Percentiles rank a stretch among this genome's conserved stretches.
phyloP scores from a whole-genome alignment of 2,329 filamentous ascomycete species.

The Verticillium longisporum region DNA sequence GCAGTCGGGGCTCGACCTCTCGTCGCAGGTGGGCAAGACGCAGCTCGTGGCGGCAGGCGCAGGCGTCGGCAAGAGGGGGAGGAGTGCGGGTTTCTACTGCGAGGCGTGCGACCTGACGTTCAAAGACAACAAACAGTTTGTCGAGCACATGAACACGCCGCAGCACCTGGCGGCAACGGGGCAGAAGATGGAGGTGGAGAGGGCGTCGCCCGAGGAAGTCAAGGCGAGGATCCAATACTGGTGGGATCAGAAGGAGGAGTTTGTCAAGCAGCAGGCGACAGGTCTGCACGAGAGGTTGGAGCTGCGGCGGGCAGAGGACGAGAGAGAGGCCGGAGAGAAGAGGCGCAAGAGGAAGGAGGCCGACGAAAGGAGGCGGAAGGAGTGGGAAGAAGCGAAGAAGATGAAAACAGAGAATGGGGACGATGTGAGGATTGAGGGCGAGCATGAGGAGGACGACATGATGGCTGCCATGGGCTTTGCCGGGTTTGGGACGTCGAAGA shows the following conservation, averaged over 20 bases:
- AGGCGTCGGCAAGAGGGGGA: constrained; percentile 76
- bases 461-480: constrained; percentile 60
- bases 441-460: constrained; percentile 66
- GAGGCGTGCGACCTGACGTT: constrained; percentile 89
- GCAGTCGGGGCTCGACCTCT: constrained; percentile 70
- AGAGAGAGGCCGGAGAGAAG: constrained; percentile 53
- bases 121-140: constrained; percentile 91
- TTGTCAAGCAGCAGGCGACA: constrained; percentile 54
- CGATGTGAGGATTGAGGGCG: constrained; percentile 59
- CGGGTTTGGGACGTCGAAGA: constrained; percentile 56
- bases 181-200: constrained; percentile 80
- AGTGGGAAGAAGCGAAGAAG: constrained; percentile 45
- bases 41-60: constrained; percentile 78
- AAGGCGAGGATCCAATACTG: constrained; percentile 67
- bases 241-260: constrained; percentile 59
- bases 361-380: constrained; percentile 42
- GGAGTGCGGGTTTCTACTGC: constrained; percentile 90
- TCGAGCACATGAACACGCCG: constrained; percentile 90
- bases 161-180: constrained; percentile 85
- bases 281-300: constrained; percentile 65
- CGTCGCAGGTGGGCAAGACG: constrained; percentile 81
- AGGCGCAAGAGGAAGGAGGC: constrained; percentile 47
- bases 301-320: constrained; percentile 60
- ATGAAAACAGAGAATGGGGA: constrained; percentile 57
- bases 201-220: constrained; percentile 74